Base-by-base conservation (phyloP, 2,329 filamentous ascomycete genomes). In the Paraphoma chrysanthemicola region DNA sequence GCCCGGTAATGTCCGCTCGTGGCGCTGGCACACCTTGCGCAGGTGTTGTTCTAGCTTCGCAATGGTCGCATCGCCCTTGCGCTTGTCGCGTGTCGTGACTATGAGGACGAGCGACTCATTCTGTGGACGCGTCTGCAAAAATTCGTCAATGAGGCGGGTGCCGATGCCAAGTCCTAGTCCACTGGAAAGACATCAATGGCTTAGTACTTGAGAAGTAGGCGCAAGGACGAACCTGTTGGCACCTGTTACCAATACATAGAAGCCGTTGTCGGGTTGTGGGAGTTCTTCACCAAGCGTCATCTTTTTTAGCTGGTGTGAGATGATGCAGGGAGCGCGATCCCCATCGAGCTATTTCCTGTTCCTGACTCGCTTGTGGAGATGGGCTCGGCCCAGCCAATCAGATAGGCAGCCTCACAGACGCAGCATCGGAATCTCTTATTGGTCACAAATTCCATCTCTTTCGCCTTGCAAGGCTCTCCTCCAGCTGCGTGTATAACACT, bases 111-210 rank as follows among this genome's bases (percentile, higher is more conserved):
- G 86, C 69, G 90, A 87, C 54, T 91, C 85, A 30, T 83, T 81
- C 47, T 86, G 81, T 30, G 90, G 86, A 36, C 87, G 88, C 11
- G 86, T 86, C 56, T 82, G 80, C 57, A 96, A 86, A 81, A 97
- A 97, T 69, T 96, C 91, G 80, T 97, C 92, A 67, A 96, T 94
- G 54, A 97, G 83, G 58, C 92, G 91, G 71, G 90, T 87, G 74
- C 90, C 91, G 65, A 91, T 93, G 53, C 90, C 89, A 68, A 94
- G 90, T 44, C 94, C 94, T 44, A 97, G 87, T 58, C 94, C 94
- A 74, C 94, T 97, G 76, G 18, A 23, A 29, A 43, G 28, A n/a
- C 31, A 68, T 80, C 59, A 80, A 72, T 63, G 54, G 48, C 23
- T 14, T 14, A 16, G 11, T 7, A 1, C 8, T 11, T 33, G 31